Base-by-base conservation (phyloP, 768 basidiomycete species). In the Pulveroboletus ravenelii region DNA sequence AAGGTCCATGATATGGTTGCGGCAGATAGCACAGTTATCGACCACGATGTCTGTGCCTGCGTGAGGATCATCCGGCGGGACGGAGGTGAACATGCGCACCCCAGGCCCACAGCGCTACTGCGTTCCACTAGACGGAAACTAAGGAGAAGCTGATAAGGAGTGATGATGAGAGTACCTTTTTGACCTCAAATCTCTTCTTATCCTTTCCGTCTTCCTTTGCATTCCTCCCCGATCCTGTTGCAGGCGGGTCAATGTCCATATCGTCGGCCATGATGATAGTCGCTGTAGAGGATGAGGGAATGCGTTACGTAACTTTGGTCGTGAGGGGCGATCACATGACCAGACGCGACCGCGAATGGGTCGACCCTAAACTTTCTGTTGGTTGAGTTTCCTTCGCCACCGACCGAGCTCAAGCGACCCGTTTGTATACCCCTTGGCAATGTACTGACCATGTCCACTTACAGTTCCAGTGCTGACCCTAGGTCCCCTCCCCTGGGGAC, bases 1-100 rank as follows among this genome's bases (percentile, higher is more conserved):
- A 40, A 98, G 86, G 70, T 99, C 96, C 96, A 99, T 99, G 74
- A 99, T 98, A 66, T 99, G 95, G 69, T 97, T 97, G 70, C 93
- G 84, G 79, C 96, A 99, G 74, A 99, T 99, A 45, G 96, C 96
- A 63, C 96, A 98, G 73, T 97, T 99, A 72, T 98, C 95, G 51
- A 97, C 95, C 53, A 96, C 93, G 64, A 98, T 97, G 68, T 98
- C 94, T 95, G 55, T 40, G 45, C 9, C 1, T 32, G 46, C 18
- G 55, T 63, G 36, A 64, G 36, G 48, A 30, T 49, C 52, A 44
- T 37, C 42, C 35, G 37, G 39, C 15, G 14, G 14, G 38, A 18
- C 18, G 41, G 34, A 18, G 25, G 37, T 31, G 35, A 47, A 37
- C 20, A 42, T 41, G 55, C 79, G 50, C 55, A 94, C 93, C 94